Base-by-base conservation (phyloP, 2,329 filamentous ascomycete species). In the Cladosporium austrohemisphaericum region DNA sequence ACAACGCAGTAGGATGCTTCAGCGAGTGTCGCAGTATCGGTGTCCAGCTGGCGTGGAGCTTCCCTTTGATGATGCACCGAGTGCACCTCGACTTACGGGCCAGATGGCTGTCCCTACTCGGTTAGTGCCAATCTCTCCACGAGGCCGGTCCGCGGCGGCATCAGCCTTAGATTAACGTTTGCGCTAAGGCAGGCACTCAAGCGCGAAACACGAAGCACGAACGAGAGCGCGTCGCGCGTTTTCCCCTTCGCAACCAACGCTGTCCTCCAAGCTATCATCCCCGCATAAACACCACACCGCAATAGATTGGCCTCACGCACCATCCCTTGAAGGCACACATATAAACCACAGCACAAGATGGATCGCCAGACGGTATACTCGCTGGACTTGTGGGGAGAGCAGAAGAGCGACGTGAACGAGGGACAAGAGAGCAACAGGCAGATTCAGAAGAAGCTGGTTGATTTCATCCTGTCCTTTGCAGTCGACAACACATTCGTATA, bases 401-500 rank as follows among this genome's bases (percentile, higher is more conserved):
- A 69, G 51, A 46, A 51, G 10, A 57, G 55, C 45, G 49, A 54
- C n/a, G 25, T 36, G 16, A 56, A 52, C 28, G 56, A 52, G 11
- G 59, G 61, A 14, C 61, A 61, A 23, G 57, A 64, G 36, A 65
- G 57, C 43, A 59, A 61, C 53, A 62, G 58, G 28, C 61, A 88
- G 63, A 76, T 91, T 41, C 88, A 93, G 67, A 79, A 81, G 52
- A 84, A 88, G 65, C 80, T 98, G 53, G 84, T 93, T 64, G 85
- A 89, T 53, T 98, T 98, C 68, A 85, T 98, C 57, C 81, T 97
- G 51, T 88, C 92, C 59, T 98, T 96, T 66, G 84, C 92, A 64
- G 81, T 97, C 33, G 92, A 96, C 70, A 95, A 95, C 70, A 81
- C 85, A 63, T 97, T 95, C 71, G 84, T 96, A 63, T 98, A 97